Evolutionary conservation across 352 stramenopile genomes (phyloP), one percentile per base, ranked within the genome.

Genomic region (Globisporangium paroecandrum): DNA sequence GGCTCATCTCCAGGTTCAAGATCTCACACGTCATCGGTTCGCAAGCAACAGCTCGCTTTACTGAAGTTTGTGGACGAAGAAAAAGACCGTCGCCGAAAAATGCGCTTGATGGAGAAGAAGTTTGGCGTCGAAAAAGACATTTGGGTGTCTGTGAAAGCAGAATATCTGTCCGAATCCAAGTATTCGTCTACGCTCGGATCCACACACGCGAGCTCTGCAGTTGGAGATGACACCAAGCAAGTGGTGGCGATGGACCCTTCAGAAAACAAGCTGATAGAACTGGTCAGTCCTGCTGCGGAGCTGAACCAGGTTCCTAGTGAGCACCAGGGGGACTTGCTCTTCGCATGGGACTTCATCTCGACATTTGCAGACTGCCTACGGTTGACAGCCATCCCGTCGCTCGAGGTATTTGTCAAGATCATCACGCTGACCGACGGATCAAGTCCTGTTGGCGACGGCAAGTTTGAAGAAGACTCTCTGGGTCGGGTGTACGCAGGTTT

Each of bases 271-370:
- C 24, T 56, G 59, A 55, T 36, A 1, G 72, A 80, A 34, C 58
- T 77, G 2, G 64, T 86, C 8, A 79, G 62, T 29, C 36, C 69
- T 53, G 70, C 77, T 6, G 58, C 59, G 22, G 83, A 85, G 57
- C 61, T 93, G 13, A 66, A 77, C 1, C 18, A 70, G 10, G 49
- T 91, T 13, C 82, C 83, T 13, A 25, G 25, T 3, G 81, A 85
- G 66, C 65, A 71, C 58, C 81, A 83, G 29, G 58, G 62, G 12
- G 85, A 93, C 70, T 63, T 93, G 58, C 65, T 93, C 12, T 93
- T 91, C 59, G 75, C 87, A 12, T 93, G 85, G 85, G 85, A 93
- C 65, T 83, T 88, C 22, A 75, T 93, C 51, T 88, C 83, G 12
- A 90, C 82, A 6, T 93, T 93, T 64, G 79, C 83, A 3, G 81